A percentile compares a stretch with the other conserved stretches of the same genome.
Evolutionary conservation across 352 stramenopile species (phyloP).

Genomic region (Aphanomyces euteiches): DNA sequence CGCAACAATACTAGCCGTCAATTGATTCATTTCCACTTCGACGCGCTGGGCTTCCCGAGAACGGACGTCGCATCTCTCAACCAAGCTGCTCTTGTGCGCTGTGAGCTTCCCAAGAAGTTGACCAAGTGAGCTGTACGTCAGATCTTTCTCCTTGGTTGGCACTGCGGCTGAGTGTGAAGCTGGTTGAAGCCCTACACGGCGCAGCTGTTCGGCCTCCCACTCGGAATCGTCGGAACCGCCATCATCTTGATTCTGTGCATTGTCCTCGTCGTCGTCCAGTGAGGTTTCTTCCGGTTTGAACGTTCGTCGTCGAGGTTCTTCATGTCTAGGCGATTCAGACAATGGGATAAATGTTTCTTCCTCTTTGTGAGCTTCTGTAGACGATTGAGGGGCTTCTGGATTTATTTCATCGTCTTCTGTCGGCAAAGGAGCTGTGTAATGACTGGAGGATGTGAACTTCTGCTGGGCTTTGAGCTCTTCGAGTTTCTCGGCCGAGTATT

Average conservation of each 20-base stretch:
- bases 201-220: conserved; percentile 28
- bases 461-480: conserved; percentile 8
- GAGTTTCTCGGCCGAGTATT: conserved; percentile 23
- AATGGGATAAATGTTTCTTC: conserved; percentile 27
- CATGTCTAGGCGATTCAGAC: background rate
- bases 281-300: conserved; percentile 4
- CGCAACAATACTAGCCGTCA: background rate
- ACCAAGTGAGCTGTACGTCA: conserved; percentile 18
- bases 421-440: background rate
- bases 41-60: conserved; percentile 10
- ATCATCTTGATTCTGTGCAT: background rate
- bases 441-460: conserved; percentile 7
- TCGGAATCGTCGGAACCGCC: background rate
- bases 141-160: background rate
- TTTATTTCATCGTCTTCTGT: background rate
- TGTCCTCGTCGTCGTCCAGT: background rate
- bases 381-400: background rate
- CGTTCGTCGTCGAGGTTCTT: background rate
- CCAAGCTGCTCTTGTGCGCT: background rate
- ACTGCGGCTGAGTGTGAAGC: background rate
- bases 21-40: conserved; percentile 3
- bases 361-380: background rate
- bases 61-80: conserved; percentile 6
- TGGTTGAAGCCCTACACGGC: conserved; percentile 3
- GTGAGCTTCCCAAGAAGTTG: background rate